phyloP scores from a whole-genome alignment of 306 rosid species.

The Cucurbita ficifolia region DNA sequence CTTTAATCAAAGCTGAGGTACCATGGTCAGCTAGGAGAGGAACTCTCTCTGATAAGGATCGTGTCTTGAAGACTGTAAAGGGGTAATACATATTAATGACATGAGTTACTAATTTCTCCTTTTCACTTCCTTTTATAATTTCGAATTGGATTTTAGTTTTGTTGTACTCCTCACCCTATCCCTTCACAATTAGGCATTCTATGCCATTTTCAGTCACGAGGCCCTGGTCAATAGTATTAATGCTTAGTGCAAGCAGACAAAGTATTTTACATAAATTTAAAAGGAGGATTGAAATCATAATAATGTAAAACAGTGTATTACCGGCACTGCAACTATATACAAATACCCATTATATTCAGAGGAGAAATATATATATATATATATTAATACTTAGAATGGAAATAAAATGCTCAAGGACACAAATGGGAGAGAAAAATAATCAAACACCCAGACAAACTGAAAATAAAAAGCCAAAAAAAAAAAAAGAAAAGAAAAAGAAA shows the following conservation, averaged over 20 bases:
- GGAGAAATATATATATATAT: no score
- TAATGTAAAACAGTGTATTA: neutral
- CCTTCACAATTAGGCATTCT: neutral
- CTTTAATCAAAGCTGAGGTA: slow-evolving; percentile 72
- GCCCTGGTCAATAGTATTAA: neutral
- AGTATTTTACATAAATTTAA: neutral
- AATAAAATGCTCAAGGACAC: no score
- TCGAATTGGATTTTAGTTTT: neutral
- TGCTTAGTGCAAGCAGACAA: neutral
- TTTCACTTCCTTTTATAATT: neutral
- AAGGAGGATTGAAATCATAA: neutral
- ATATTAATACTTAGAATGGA: no score
- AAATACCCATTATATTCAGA: no score
- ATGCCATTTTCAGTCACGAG: neutral
- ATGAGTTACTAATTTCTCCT: neutral
- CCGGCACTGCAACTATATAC: neutral
- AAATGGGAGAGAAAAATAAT: neutral
- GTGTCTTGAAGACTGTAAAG: slow-evolving; percentile 82
- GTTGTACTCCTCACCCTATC: neutral
- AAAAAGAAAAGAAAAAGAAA: neutral
- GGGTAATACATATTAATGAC: slow-evolving; percentile 37
- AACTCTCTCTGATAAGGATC: slow-evolving; percentile 73
- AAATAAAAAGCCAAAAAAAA: neutral
- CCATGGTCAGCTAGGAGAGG: slow-evolving; percentile 96
- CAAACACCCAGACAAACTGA: neutral